Base-by-base conservation (phyloP, 768 basidiomycete species). In the Chalciporus chontae region DNA sequence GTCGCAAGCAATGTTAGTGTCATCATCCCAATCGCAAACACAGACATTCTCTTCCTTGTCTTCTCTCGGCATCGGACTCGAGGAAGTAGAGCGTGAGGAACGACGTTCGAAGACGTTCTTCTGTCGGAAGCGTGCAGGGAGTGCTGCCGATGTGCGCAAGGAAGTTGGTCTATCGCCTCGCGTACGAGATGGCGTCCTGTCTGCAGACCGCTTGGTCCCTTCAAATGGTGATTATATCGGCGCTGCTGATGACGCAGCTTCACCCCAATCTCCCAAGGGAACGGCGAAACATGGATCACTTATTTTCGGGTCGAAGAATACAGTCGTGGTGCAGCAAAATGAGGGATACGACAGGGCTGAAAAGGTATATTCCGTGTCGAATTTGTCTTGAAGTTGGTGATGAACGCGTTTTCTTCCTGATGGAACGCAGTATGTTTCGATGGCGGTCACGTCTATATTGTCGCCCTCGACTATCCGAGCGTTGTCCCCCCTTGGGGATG, bases 331-430 rank as follows among this genome's bases (percentile, higher is more conserved):
- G 8, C 50, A 55, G 9, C 53, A 50, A 23, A 48, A 19, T 40
- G 56, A 47, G 9, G 26, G 66, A 51, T 51, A 73, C 65, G 15
- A 53, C 58, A 48, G 61, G 64, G 56, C 73, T 59, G 48, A 59
- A 62, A 57, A 48, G 54, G 62, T 59, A 26, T 13, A 47, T 48
- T 23, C 14, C 31, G n/a, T 42, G 3, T 4, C 27, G 3, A n/a
- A 13, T 18, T 23, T 26, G 19, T 10, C 11, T 17, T 6, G 4
- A 24, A 9, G 19, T 31, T 21, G 13, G 40, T 39, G 2, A 3
- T 18, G 4, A 2, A 27, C 26, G 23, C 6, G 1, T 40, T 36
- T 40, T 21, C 14, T 23, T n/a, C 2, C 9, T 21, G 7, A 24
- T 24, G 50, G 36, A 52, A 5, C 1, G 26, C 19, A 66, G 64